phyloP scores from a whole-genome alignment of 345 rosid species.

The Raphanus raphanistrum region DNA sequence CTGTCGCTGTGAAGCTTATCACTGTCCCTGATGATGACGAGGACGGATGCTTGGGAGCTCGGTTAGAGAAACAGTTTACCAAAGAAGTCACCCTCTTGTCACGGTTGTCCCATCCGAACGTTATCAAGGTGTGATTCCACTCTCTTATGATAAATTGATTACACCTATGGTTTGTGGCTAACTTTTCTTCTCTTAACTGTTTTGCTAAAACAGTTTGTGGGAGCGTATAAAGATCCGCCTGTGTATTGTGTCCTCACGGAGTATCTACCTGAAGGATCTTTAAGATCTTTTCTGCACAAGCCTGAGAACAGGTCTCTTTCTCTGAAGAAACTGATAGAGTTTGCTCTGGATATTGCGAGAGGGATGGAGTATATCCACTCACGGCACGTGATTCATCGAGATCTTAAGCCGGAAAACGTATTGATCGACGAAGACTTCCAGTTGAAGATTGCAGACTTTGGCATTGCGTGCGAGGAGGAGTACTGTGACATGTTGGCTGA shows the following conservation, averaged over 20 bases:
- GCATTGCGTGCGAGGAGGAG: slow-evolving; percentile 93
- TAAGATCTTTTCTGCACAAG: slow-evolving; percentile 92
- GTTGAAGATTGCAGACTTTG: slow-evolving; percentile 91
- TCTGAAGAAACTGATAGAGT: slow-evolving; percentile 55
- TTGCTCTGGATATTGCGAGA: slow-evolving; percentile 78
- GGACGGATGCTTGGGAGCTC: slow-evolving; percentile 59
- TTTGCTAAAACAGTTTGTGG: slow-evolving; percentile 56
- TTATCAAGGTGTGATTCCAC: slow-evolving; percentile 66
- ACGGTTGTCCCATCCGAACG: slow-evolving; percentile 66
- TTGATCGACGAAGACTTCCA: slow-evolving; percentile 72
- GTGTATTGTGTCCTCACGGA: slow-evolving; percentile 69
- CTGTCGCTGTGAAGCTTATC: slow-evolving; percentile 95
- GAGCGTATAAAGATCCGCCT: slow-evolving; percentile 76
- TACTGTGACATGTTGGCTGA: slow-evolving; percentile 78
- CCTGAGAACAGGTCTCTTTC: slow-evolving; percentile 78
- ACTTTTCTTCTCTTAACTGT: slow-evolving; percentile 29
- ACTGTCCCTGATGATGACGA: slow-evolving; percentile 88
- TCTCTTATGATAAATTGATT: not conserved
- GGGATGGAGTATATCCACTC: slow-evolving; percentile 97
- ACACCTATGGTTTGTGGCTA: not conserved
- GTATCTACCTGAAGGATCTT: slow-evolving; percentile 71
- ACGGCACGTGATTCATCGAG: slow-evolving; percentile 84
- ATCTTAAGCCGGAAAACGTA: slow-evolving; percentile 95
- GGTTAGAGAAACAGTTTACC: slow-evolving; percentile 80
- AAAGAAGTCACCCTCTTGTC: slow-evolving; percentile 86